phyloP scores from a whole-genome alignment of 768 basidiomycete genomes.

The Rhizopogon vulgaris region DNA sequence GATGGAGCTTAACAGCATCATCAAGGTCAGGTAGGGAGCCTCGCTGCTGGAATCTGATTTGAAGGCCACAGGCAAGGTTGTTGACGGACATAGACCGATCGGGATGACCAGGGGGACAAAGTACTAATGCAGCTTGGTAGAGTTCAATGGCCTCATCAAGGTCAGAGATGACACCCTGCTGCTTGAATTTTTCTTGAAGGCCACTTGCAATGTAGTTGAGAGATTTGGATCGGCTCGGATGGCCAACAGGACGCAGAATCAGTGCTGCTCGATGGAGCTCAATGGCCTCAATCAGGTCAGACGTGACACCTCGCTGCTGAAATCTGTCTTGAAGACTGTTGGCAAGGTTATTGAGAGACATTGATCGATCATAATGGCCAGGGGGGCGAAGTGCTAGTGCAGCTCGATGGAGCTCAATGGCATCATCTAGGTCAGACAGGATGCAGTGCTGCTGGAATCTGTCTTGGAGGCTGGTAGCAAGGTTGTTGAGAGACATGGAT shows the following conservation, averaged over 20 bases:
- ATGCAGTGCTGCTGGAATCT: not conserved
- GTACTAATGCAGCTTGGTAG: not conserved
- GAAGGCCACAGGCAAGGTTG: too few relatives aligned
- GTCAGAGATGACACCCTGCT: too few relatives aligned
- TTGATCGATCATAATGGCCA: not conserved
- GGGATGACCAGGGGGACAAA: not conserved
- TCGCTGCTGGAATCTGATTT: too few relatives aligned
- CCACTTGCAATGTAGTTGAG: too few relatives aligned
- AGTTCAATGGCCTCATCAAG: not conserved
- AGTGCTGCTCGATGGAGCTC: not conserved
- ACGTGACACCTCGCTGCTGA: not conserved
- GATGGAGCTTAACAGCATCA: too few relatives aligned
- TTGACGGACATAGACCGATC: too few relatives aligned
- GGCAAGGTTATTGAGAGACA: not conserved
- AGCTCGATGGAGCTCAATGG: not conserved
- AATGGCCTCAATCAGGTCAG: conserved; percentile 10
- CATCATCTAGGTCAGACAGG: not conserved
- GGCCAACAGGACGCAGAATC: not conserved
- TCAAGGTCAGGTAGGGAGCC: too few relatives aligned
- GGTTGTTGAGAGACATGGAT: conserved; percentile 5
- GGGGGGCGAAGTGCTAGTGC: not conserved
- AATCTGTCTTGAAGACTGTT: conserved; percentile 4
- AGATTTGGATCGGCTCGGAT: conserved; percentile 1
- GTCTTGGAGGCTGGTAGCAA: not conserved
- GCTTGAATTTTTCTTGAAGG: too few relatives aligned